Conservation (phyloP, 257 asterid genomes). For the Catharanthus roseus region DNA sequence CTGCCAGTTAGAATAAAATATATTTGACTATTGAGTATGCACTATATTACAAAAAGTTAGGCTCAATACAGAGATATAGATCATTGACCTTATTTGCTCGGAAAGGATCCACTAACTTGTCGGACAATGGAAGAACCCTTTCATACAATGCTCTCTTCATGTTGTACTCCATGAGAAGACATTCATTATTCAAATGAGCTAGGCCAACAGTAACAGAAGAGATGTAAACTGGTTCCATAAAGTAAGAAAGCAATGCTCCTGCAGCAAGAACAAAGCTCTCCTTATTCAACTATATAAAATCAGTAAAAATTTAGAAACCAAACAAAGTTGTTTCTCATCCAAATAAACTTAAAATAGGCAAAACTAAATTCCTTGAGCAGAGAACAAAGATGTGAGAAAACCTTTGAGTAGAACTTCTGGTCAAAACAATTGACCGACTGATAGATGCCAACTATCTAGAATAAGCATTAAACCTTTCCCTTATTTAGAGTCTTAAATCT, state of each 20-base stretch:
- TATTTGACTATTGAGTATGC: conserved; percentile 2
- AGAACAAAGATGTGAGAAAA: background rate
- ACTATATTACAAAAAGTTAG: conserved; percentile 10
- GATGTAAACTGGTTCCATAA: conserved; percentile 73
- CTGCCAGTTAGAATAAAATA: conserved; percentile 33
- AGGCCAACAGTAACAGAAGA: conserved; percentile 67
- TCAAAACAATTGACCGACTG: background rate
- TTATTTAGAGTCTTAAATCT: background rate
- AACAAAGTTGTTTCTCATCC: background rate
- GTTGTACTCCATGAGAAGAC: conserved; percentile 23
- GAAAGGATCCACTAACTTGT: conserved; percentile 54
- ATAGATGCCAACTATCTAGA: background rate
- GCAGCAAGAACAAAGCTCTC: conserved; percentile 13
- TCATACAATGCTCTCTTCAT: conserved; percentile 51
- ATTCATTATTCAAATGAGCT: conserved; percentile 34
- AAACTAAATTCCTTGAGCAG: background rate
- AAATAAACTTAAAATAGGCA: background rate
- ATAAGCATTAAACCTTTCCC: background rate
- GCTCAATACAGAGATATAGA: conserved; percentile 4
- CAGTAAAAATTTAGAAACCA: background rate
- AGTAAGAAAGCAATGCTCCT: conserved; percentile 84
- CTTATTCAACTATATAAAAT: background rate
- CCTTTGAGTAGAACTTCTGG: background rate
- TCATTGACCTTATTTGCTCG: conserved; percentile 57
- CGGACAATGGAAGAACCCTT: conserved; percentile 52